Evolutionary conservation across 2,329 filamentous ascomycete genomes (phyloP).

Genomic region (Penicillium sp.): DNA sequence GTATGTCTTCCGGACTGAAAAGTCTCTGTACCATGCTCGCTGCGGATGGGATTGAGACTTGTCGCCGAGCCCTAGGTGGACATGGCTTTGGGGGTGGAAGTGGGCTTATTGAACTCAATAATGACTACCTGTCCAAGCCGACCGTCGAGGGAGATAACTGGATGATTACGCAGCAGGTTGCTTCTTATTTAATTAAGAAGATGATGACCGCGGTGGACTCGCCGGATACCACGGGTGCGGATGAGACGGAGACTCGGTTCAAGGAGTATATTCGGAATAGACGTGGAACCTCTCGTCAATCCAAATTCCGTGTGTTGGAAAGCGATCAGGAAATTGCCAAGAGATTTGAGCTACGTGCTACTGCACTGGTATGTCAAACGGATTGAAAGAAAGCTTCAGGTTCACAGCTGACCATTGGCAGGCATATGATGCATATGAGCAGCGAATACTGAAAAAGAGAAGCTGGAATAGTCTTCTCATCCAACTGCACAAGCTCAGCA

Average conservation of each 20-base stretch:
- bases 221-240: neutral
- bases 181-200: conserved; percentile 50
- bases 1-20: conserved; percentile 56
- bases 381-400: neutral
- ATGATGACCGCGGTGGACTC: conserved; percentile 42
- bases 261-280: conserved; percentile 14
- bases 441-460: conserved; percentile 47
- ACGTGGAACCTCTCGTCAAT: neutral
- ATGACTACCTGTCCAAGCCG: conserved; percentile 44
- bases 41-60: conserved; percentile 57
- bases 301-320: conserved; percentile 1
- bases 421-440: conserved; percentile 42
- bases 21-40: conserved; percentile 55
- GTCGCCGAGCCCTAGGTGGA: conserved; percentile 55
- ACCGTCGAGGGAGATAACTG: conserved; percentile 60
- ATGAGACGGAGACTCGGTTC: conserved; percentile 18
- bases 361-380: conserved; percentile 8
- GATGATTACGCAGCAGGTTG: conserved; percentile 59
- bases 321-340: conserved; percentile 14
- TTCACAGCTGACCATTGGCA: conserved; percentile 6
- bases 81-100: conserved; percentile 57
- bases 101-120: conserved; percentile 54
- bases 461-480: conserved; percentile 49
- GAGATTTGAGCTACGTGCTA: conserved; percentile 16
- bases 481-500: conserved; percentile 32